Evolutionary conservation across 768 basidiomycete species (phyloP).

Genomic region (Albatrellus ellisii): DNA sequence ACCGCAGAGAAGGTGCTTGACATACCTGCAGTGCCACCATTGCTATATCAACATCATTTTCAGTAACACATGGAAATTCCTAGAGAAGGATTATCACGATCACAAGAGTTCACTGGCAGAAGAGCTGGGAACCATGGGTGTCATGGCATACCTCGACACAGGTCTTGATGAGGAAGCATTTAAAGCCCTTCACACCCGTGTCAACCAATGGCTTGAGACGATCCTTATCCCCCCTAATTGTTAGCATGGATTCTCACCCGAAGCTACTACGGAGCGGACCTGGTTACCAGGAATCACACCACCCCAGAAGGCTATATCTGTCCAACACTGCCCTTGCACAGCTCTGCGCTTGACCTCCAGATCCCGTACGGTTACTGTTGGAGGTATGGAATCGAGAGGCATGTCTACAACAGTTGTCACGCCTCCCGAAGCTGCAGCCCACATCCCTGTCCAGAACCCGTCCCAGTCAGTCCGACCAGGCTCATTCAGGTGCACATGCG

Average conservation of each 20-base stretch:
- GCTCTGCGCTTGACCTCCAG: slow-evolving; percentile 58
- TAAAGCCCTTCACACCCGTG: slow-evolving; percentile 88
- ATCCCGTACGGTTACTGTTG: slow-evolving; percentile 77
- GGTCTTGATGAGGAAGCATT: slow-evolving; percentile 92
- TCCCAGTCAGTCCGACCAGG: slow-evolving; percentile 93
- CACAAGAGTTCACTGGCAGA: not conserved
- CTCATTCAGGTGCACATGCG: slow-evolving; percentile 90
- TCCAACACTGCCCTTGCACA: slow-evolving; percentile 59
- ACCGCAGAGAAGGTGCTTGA: not conserved
- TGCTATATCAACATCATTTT: slow-evolving; percentile 49
- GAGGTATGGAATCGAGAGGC: slow-evolving; percentile 95
- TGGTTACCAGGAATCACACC: slow-evolving; percentile 90
- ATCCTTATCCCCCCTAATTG: slow-evolving; percentile 25
- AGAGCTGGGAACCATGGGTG: not conserved
- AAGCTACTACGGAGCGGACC: slow-evolving; percentile 23
- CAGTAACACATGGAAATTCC: slow-evolving; percentile 88
- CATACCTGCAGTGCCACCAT: slow-evolving; percentile 66
- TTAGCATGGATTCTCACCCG: not conserved
- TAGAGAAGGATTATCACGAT: slow-evolving; percentile 20
- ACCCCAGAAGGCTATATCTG: slow-evolving; percentile 89
- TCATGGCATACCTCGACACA: slow-evolving; percentile 66
- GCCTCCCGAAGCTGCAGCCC: slow-evolving; percentile 83
- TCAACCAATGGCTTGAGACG: slow-evolving; percentile 62
- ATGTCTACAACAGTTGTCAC: slow-evolving; percentile 96
- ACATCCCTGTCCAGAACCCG: slow-evolving; percentile 84